phyloP scores from a whole-genome alignment of 2,329 filamentous ascomycete species.

The Teratosphaeria nubilosa region DNA sequence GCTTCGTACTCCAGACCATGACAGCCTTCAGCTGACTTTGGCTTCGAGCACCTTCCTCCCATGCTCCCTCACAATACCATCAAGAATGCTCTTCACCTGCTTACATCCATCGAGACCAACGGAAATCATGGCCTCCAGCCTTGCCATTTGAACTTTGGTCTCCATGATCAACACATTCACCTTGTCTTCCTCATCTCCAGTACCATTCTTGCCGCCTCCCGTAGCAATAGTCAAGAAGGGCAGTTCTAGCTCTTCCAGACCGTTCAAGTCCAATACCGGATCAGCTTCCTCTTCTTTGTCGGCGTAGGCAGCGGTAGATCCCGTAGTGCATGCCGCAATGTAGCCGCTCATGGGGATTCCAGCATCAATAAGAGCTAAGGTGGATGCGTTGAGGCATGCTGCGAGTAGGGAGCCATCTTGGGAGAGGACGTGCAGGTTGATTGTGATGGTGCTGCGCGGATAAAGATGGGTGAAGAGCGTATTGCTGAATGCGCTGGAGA shows the following conservation, averaged over 20 bases:
- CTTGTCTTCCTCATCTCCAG: slow-evolving; percentile 42
- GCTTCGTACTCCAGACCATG: not conserved
- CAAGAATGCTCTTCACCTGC: slow-evolving; percentile 70
- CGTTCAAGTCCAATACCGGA: slow-evolving; percentile 70
- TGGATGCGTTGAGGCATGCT: slow-evolving; percentile 81
- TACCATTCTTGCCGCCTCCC: slow-evolving; percentile 11
- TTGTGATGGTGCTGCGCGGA: slow-evolving; percentile 72
- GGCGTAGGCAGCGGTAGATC: slow-evolving; percentile 59
- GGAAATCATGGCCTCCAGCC: slow-evolving; percentile 84
- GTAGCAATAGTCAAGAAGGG: slow-evolving; percentile 83
- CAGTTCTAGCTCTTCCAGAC: slow-evolving; percentile 73
- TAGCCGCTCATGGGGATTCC: slow-evolving; percentile 94
- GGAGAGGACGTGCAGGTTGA: slow-evolving; percentile 77
- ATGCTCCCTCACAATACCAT: slow-evolving; percentile 65
- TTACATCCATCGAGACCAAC: slow-evolving; percentile 88
- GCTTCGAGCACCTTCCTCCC: slow-evolving; percentile 51
- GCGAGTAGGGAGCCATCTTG: slow-evolving; percentile 87
- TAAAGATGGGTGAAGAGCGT: slow-evolving; percentile 80
- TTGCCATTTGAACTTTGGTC: slow-evolving; percentile 69
- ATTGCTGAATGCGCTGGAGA: slow-evolving; percentile 65
- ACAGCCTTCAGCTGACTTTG: slow-evolving; percentile 7
- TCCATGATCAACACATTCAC: slow-evolving; percentile 77
- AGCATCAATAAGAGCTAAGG: slow-evolving; percentile 84
- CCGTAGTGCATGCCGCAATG: slow-evolving; percentile 77
- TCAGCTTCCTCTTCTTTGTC: slow-evolving; percentile 60